These are phyloP conservation scores for Candida mesenterica DNA, from an alignment of 1,139 yeast species.

Conservation along the genomic window DNA sequence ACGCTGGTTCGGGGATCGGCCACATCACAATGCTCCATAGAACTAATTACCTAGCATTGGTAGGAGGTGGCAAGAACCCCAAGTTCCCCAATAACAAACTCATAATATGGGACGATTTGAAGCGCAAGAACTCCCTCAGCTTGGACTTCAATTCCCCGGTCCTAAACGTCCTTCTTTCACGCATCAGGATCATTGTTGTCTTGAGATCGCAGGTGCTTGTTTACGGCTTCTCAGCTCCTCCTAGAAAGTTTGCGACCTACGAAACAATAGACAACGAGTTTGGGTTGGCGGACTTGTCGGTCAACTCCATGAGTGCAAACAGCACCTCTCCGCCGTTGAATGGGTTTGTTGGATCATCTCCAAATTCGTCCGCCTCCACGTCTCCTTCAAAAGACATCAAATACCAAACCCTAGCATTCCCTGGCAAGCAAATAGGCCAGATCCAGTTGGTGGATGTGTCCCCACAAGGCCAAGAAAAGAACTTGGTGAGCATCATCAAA, in stretches of 20 bases:
- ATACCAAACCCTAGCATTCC: slow-evolving; percentile 66
- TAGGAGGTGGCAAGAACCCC: slow-evolving; percentile 86
- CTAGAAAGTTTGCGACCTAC: slow-evolving; percentile 63
- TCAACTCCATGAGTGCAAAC: slow-evolving; percentile 14
- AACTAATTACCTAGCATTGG: slow-evolving; percentile 83
- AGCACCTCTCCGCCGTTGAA: slow-evolving; percentile 1
- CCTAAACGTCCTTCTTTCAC: slow-evolving; percentile 67
- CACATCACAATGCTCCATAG: slow-evolving; percentile 79
- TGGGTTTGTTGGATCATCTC: slow-evolving; percentile 13
- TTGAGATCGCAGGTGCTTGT: slow-evolving; percentile 66
- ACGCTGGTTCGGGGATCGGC: slow-evolving; percentile 62
- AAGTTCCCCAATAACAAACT: slow-evolving; percentile 73
- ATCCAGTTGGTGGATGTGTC: slow-evolving; percentile 73
- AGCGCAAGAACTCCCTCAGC: slow-evolving; percentile 69
- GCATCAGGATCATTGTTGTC: slow-evolving; percentile 73
- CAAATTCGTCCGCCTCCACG: slow-evolving; percentile 8
- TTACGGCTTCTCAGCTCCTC: slow-evolving; percentile 80
- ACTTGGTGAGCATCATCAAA: slow-evolving; percentile 68
- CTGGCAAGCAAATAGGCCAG: slow-evolving; percentile 69
- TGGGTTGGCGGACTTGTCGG: slow-evolving; percentile 69
- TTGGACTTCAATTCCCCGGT: slow-evolving; percentile 77
- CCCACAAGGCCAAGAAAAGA: slow-evolving; percentile 59
- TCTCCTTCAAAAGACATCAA: slow-evolving; percentile 21
- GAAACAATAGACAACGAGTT: slow-evolving; percentile 68
- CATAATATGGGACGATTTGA: slow-evolving; percentile 88